Conservation (phyloP, 805 yeast genomes). For the Cyberlindnera mycetangii region DNA sequence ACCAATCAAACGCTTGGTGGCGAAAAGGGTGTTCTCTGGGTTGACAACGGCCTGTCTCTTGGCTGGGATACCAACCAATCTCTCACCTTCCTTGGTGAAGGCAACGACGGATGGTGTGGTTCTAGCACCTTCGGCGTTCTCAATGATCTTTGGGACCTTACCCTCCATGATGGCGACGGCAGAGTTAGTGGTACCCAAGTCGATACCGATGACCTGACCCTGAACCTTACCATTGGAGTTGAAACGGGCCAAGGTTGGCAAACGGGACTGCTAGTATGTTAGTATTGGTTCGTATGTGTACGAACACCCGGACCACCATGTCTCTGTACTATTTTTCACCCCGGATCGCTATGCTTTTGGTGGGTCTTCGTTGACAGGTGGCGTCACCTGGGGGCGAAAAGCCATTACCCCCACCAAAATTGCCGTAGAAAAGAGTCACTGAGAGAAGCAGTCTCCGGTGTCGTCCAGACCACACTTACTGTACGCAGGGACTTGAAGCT, state of each 20-base stretch:
- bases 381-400: not conserved
- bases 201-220: constrained; percentile 68
- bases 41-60: constrained; percentile 77
- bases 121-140: constrained; percentile 76
- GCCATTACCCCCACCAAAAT: not conserved
- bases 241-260: constrained; percentile 38
- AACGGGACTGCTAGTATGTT: constrained; percentile 21
- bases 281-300: constrained; percentile 7
- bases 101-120: constrained; percentile 62
- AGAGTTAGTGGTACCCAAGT: constrained; percentile 83
- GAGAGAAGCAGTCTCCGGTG: not conserved
- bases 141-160: constrained; percentile 62
- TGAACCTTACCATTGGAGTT: constrained; percentile 48
- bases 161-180: constrained; percentile 63
- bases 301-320: not conserved
- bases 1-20: constrained; percentile 81
- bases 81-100: constrained; percentile 48
- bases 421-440: not conserved
- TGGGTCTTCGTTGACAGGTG: too few species aligned
- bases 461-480: constrained; percentile 15
- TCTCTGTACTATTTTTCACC: not conserved
- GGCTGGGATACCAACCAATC: constrained; percentile 69
- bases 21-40: constrained; percentile 75
- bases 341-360: not conserved
- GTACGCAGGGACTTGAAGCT: constrained; percentile 27